Conservation (phyloP, 2,329 filamentous ascomycete genomes). For the Thermothelomyces thermophilus region DNA sequence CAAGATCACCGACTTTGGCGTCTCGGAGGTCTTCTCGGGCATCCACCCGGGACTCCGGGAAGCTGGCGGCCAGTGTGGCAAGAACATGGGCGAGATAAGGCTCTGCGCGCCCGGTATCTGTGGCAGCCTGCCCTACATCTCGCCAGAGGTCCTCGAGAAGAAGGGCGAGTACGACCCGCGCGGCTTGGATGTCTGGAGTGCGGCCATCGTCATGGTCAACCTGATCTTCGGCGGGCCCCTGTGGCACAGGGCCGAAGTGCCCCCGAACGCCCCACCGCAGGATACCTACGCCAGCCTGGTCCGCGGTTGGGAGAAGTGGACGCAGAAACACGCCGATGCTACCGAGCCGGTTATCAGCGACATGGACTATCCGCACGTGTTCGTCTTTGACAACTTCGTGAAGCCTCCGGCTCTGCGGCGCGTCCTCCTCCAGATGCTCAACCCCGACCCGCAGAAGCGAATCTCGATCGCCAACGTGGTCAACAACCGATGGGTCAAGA, state of each 20-base stretch:
- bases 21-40: constrained; percentile 78
- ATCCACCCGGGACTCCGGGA: constrained; percentile 72
- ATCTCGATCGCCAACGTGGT: constrained; percentile 63
- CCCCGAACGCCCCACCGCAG: constrained; percentile 31
- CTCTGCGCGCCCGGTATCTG: constrained; percentile 74
- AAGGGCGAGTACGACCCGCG: constrained; percentile 63
- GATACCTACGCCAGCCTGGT: constrained; percentile 59
- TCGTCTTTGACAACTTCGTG: constrained; percentile 57
- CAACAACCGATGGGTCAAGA: constrained; percentile 64
- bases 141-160: constrained; percentile 74
- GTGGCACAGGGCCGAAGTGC: constrained; percentile 61
- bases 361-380: constrained; percentile 58
- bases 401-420: constrained; percentile 63
- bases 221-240: constrained; percentile 66
- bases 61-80: constrained; percentile 65
- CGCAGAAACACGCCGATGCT: constrained; percentile 43
- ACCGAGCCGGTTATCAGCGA: constrained; percentile 40
- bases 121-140: constrained; percentile 79
- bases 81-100: constrained; percentile 63
- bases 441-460: constrained; percentile 67
- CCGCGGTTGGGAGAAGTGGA: constrained; percentile 62
- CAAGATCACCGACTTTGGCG: constrained; percentile 89
- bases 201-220: constrained; percentile 74
- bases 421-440: constrained; percentile 72
- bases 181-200: constrained; percentile 78